Evolutionary conservation across 495 filamentous ascomycete species (phyloP), one percentile per base, ranked within the genome.

Genomic region (Hyaloscypha variabilis): DNA sequence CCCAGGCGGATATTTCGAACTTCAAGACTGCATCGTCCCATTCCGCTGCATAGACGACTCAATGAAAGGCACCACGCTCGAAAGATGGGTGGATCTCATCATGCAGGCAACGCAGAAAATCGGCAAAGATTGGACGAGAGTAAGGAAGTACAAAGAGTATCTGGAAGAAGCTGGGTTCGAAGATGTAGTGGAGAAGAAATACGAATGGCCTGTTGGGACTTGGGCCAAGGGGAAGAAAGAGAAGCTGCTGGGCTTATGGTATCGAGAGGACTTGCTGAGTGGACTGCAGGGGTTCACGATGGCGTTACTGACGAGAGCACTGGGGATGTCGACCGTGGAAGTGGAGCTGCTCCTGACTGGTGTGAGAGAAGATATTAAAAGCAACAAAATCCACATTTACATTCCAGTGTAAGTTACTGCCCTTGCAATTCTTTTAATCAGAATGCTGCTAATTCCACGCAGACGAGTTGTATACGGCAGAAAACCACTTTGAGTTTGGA

Each of bases 111-210:
- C 70, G 13, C 55, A 61, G 5, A 63, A 55, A 52, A 25, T 69
- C 3, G 63, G 67, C 17, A 65, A 61, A 19, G 60, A 63, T 57
- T 66, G 62, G 62, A 62, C 64, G 6, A 42, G 53, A 28, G 54
- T 62, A 2, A 69, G 55, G 42, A 66, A 69, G 19, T 69, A 69
- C 28, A 62, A 62, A 26, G 19, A 63, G 34, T 63, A 51, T 73
- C 79, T 86, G 70, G 76, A 77, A 63, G 78, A 85, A 29, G 76
- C 83, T 0, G 87, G 88, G 1, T 91, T 89, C 68, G 77, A 81
- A 24, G 82, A 87, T 66, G 79, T 89, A n/a, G 68, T 83, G n/a
- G 77, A 85, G 66, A 72, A 72, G 36, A 50, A 79, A 14, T 77
- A 74, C 58, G 86, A 86, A 69, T 74, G 83, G 28, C 88, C 88